Conservation (phyloP, 148 eudicot genomes). For the Dianthus caryophyllus region DNA sequence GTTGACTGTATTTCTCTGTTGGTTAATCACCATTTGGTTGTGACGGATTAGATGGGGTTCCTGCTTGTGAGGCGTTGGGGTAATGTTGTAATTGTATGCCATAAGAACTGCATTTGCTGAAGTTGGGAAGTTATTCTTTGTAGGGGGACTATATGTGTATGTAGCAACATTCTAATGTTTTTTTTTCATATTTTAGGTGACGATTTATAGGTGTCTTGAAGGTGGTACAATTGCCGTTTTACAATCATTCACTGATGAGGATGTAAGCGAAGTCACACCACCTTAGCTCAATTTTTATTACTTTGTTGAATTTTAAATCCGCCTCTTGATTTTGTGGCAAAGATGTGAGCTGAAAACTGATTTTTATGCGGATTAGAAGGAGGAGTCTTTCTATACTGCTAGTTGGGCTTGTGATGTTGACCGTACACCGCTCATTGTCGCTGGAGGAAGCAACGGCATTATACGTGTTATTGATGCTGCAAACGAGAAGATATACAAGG, state of each 20-base stretch:
- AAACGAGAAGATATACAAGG: constrained; percentile 89
- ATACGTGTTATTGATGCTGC: constrained; percentile 89
- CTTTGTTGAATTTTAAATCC: neutral
- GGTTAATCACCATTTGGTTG: too few relatives aligned
- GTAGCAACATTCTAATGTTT: too few relatives aligned
- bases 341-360: neutral
- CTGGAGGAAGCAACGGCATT: constrained; percentile 91
- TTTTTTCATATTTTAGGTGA: too few relatives aligned
- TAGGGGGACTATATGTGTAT: too few relatives aligned
- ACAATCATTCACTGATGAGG: constrained; percentile 92
- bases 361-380: constrained; percentile 66
- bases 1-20: too few relatives aligned
- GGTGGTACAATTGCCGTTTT: constrained; percentile 92
- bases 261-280: constrained; percentile 45
- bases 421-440: constrained; percentile 80
- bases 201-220: constrained; percentile 87
- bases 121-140: too few relatives aligned
- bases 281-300: neutral
- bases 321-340: neutral
- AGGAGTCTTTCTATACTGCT: constrained; percentile 93
- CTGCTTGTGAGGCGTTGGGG: too few relatives aligned
- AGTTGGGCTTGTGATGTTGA: constrained; percentile 90
- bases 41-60: too few relatives aligned
- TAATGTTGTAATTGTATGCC: too few relatives aligned
- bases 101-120: too few relatives aligned